Conservation (phyloP, 352 stramenopile genomes). For the Globisporangium cystogenes region DNA sequence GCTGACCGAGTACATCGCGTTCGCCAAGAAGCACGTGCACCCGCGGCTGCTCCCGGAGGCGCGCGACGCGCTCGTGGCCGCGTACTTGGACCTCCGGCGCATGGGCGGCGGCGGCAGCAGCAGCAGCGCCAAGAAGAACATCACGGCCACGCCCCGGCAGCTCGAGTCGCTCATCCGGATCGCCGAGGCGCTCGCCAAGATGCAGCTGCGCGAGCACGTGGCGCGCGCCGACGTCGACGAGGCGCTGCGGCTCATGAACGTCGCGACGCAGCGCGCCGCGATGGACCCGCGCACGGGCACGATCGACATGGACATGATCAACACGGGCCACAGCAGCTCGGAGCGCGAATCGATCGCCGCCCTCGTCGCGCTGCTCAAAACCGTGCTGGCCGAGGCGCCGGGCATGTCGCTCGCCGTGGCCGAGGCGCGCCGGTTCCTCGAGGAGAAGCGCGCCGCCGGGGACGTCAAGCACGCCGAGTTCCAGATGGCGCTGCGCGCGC, state of each 20-base stretch:
- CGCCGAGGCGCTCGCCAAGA: conserved; percentile 94
- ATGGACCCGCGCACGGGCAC: conserved; percentile 97
- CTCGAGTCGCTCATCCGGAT: conserved; percentile 98
- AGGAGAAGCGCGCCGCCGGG: conserved; percentile 69
- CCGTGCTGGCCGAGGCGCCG: conserved; percentile 42
- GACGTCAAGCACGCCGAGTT: conserved; percentile 85
- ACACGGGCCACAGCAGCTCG: conserved; percentile 88
- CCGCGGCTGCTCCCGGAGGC: conserved; percentile 90
- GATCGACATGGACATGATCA: conserved; percentile 99
- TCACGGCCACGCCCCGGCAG: conserved; percentile 97
- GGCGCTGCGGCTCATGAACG: conserved; percentile 96
- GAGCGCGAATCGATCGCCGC: conserved; percentile 81
- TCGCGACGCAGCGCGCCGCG: conserved; percentile 95
- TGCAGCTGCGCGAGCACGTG: conserved; percentile 84
- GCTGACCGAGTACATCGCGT: conserved; percentile 95
- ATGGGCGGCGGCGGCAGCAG: conserved; percentile 50
- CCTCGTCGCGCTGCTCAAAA: conserved; percentile 53
- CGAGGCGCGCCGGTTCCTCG: conserved; percentile 83
- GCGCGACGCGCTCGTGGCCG: conserved; percentile 85
- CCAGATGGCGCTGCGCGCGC: conserved; percentile 77
- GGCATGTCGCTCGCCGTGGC: conserved; percentile 76
- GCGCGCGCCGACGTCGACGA: conserved; percentile 89
- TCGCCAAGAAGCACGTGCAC: conserved; percentile 90
- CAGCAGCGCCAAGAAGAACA: conserved; percentile 88
- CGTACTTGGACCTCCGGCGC: conserved; percentile 91